phyloP scores from a whole-genome alignment of 768 basidiomycete genomes.

The Lactarius quietus region DNA sequence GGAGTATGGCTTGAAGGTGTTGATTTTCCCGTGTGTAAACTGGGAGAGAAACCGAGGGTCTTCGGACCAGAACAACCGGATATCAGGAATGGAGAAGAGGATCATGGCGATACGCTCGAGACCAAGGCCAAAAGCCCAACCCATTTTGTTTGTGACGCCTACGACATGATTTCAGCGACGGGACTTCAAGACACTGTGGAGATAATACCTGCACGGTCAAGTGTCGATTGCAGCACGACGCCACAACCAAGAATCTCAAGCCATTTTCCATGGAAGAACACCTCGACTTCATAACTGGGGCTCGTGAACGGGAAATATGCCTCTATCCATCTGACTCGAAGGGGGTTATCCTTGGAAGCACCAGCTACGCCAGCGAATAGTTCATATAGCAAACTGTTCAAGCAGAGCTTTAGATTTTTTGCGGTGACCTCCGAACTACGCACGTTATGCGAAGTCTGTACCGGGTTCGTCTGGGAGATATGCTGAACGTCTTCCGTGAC shows the following conservation, averaged over 20 bases:
- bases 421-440: conserved; percentile 67
- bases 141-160: conserved; percentile 81
- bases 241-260: conserved; percentile 94
- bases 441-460: conserved; percentile 75
- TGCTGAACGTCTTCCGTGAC: conserved; percentile 83
- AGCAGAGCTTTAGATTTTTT: conserved; percentile 82
- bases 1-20: conserved; percentile 85
- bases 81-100: conserved; percentile 94
- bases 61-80: conserved; percentile 94
- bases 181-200: not conserved
- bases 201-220: conserved; percentile 78
- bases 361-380: conserved; percentile 68
- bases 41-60: conserved; percentile 87
- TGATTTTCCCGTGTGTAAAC: conserved; percentile 73
- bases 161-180: not conserved
- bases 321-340: conserved; percentile 94
- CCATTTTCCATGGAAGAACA: conserved; percentile 95
- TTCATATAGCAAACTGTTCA: conserved; percentile 80
- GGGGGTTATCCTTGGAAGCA: conserved; percentile 56
- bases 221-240: conserved; percentile 83
- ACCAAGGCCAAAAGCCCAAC: conserved; percentile 98
- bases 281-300: conserved; percentile 97
- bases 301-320: conserved; percentile 98
- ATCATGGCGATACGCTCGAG: conserved; percentile 98
- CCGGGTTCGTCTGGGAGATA: conserved; percentile 71